Percentiles rank a stretch among this genome's conserved stretches.
Evolutionary conservation across 139 green algal genomes (phyloP).

Genomic region (Tetratostichococcus sp.): DNA sequence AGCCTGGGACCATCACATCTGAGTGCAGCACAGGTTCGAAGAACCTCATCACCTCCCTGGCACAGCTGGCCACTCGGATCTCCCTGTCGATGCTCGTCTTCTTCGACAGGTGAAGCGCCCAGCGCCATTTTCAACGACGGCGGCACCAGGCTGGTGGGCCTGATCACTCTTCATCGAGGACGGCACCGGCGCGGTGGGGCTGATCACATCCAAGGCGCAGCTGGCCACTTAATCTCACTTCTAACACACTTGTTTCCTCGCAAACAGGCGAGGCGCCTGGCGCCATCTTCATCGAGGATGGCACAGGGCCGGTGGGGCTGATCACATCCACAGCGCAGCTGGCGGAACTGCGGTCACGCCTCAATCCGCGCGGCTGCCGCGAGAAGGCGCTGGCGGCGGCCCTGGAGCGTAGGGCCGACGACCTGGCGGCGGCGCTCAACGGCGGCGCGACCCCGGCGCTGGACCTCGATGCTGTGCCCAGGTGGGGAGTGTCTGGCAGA

Average conservation of each 20-base stretch:
- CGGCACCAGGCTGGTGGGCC: constrained; percentile 17
- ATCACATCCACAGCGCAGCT: constrained; percentile 36
- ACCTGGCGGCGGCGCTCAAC: constrained; percentile 11
- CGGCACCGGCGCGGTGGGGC: constrained; percentile 17
- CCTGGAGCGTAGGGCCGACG: constrained; percentile 31
- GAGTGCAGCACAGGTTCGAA: no score
- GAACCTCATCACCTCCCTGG: no score
- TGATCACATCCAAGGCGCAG: constrained; percentile 28
- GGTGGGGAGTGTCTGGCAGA: background rate
- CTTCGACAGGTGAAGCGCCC: no score
- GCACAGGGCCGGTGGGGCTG: constrained; percentile 18
- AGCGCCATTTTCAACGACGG: constrained; percentile 31
- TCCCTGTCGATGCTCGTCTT: no score
- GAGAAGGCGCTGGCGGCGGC: constrained; percentile 42
- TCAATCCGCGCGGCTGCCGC: constrained; percentile 43
- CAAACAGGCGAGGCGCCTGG: constrained; percentile 3
- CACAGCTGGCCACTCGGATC: no score
- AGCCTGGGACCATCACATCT: no score
- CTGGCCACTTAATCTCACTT: no score
- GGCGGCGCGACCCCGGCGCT: constrained; percentile 8
- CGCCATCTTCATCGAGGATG: constrained; percentile 31
- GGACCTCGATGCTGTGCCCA: background rate
- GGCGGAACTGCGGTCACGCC: constrained; percentile 30
- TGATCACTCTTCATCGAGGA: constrained; percentile 39
- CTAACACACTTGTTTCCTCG: no score